Evolutionary conservation across 805 yeast genomes (phyloP), one percentile per base, ranked within the genome.

Genomic region (Candida lessepsii): DNA sequence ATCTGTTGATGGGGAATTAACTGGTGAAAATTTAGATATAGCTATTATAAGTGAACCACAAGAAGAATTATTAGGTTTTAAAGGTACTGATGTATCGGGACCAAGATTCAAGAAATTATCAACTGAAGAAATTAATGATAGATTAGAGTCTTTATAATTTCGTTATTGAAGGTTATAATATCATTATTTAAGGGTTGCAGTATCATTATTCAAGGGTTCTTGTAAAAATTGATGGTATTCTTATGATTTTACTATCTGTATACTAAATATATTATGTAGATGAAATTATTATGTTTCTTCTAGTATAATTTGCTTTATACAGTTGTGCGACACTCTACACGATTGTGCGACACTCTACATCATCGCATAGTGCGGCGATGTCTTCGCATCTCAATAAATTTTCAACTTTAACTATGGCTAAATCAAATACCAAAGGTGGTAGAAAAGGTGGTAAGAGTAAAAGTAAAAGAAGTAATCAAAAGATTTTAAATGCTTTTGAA

Each of bases 1-100:
- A 66, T 81, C 96, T 18, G 91, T 93, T 37, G 99, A 93, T 63
- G 99, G 99, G 42, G 99, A 93, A 58, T 86, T 93, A 79, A 89
- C 85, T 48, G 98, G 98, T 35, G 95, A 89, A 50, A 90, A 95
- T 34, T 91, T 93, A 48, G 99, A 93, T 64, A 86, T 93, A 44
- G 83, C 91, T 17, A 75, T 93, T 29, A 81, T 93, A 39, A 90
- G 96, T 41, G 83, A 79, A 37, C 85, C 95, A 32, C 83, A 87
- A 52, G 88, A 85, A 45, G 81, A 83, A 37, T 57, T 84, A 58
- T 75, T 91, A 49, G 97, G 97, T 0, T 87, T 81, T 67, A 78
- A 78, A 56, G 99, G 98, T 40, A 90, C 86, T 9, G 73, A 70
- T 40, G 83, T 74, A n/a, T 67, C 63, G 38, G 99, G 99, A 5